Evolutionary conservation across 345 rosid genomes (phyloP).

Genomic region (Corchorus capsularis): DNA sequence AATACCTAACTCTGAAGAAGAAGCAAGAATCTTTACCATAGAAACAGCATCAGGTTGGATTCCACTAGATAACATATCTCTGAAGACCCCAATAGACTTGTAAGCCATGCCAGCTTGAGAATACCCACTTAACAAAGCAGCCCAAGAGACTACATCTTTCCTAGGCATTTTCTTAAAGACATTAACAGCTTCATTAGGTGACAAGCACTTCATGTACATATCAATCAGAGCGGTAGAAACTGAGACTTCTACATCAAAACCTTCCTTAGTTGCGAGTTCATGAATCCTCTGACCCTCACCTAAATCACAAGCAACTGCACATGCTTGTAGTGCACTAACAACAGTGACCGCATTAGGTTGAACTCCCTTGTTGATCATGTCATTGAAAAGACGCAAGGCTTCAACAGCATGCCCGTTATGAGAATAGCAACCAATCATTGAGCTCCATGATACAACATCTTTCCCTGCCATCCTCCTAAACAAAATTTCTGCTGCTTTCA

Average conservation of each 20-base stretch:
- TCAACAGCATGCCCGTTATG: slow-evolving; percentile 37
- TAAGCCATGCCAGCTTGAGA: slow-evolving; percentile 51
- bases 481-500: slow-evolving; percentile 35
- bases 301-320: slow-evolving; percentile 43
- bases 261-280: slow-evolving; percentile 41
- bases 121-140: slow-evolving; percentile 54
- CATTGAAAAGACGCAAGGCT: slow-evolving; percentile 41
- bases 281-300: slow-evolving; percentile 53
- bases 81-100: slow-evolving; percentile 42
- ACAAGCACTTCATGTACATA: slow-evolving; percentile 63
- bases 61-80: slow-evolving; percentile 41
- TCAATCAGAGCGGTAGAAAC: slow-evolving; percentile 57
- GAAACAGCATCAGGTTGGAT: slow-evolving; percentile 57
- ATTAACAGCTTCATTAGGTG: slow-evolving; percentile 46
- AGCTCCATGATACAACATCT: slow-evolving; percentile 66
- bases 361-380: slow-evolving; percentile 42
- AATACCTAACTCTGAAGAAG: slow-evolving; percentile 53
- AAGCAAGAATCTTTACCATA: slow-evolving; percentile 53
- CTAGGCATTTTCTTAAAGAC: slow-evolving; percentile 48
- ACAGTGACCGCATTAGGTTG: slow-evolving; percentile 46
- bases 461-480: slow-evolving; percentile 43
- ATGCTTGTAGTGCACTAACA: slow-evolving; percentile 49
- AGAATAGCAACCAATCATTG: slow-evolving; percentile 46
- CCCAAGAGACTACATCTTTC: slow-evolving; percentile 67
- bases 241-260: slow-evolving; percentile 40